A percentile compares a stretch with the other conserved stretches of the same genome.
Evolutionary conservation across 768 basidiomycete species (phyloP).

Genomic region (Myochromella boudieri): DNA sequence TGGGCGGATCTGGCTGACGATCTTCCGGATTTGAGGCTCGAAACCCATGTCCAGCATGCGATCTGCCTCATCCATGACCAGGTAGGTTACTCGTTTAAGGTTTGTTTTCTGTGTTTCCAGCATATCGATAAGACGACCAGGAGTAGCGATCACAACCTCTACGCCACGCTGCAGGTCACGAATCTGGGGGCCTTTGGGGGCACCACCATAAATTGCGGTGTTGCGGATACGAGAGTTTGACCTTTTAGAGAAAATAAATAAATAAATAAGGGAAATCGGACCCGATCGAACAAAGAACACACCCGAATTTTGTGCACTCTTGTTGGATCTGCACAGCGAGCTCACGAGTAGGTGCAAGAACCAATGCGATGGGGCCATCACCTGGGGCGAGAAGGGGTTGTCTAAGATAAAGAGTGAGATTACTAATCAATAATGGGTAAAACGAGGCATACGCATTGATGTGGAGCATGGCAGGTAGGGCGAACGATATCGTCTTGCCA

Average conservation of each 20-base stretch:
- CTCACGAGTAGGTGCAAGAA: constrained; percentile 97
- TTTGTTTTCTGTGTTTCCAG: constrained; percentile 96
- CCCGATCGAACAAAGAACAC: constrained; percentile 31
- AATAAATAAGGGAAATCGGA: no score
- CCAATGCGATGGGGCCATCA: constrained; percentile 96
- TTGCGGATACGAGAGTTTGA: constrained; percentile 95
- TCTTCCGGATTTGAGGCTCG: constrained; percentile 99
- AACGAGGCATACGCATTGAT: constrained; percentile 86
- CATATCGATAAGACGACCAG: constrained; percentile 99
- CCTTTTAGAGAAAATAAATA: constrained; percentile 44
- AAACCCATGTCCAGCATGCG: constrained; percentile 99
- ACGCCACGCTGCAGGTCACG: constrained; percentile 96
- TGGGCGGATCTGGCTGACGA: constrained; percentile 94
- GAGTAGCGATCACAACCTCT: constrained; percentile 99
- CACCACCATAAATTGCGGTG: constrained; percentile 98
- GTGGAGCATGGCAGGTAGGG: constrained; percentile 98
- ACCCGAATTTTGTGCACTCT: constrained; percentile 98
- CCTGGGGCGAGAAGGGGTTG: constrained; percentile 92
- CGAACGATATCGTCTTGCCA: constrained; percentile 98
- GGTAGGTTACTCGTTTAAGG: constrained; percentile 91
- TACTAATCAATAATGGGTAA: constrained; percentile 7
- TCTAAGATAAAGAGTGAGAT: constrained; percentile 35
- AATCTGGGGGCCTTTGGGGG: constrained; percentile 97
- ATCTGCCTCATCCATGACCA: constrained; percentile 99
- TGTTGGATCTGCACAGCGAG: constrained; percentile 98